Base-by-base conservation (phyloP, 352 stramenopile genomes). In the Phytopythium helicoides region DNA sequence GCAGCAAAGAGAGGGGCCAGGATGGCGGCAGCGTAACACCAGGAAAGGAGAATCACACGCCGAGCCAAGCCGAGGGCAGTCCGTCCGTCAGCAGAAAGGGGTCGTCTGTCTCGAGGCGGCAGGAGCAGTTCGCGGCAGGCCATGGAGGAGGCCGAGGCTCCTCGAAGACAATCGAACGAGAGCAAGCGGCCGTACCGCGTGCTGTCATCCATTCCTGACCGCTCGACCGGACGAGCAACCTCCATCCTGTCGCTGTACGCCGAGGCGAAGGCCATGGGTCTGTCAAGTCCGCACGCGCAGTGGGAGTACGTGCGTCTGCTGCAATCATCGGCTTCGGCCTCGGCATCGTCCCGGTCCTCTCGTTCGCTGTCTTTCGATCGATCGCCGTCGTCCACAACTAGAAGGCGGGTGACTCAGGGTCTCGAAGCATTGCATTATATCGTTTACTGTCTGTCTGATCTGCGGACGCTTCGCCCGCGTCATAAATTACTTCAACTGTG, bases 201-300 rank as follows among this genome's bases (percentile, higher is more conserved):
- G 28, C 28, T 33, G 9, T 33, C 28, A 9, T 33, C 28, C 9
- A 9, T 9, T 10, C 9, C 28, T 5, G 28, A 9, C 28, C 9
- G 28, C 31, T 39, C 39, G 25, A 9, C 55, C 28, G 14, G 47
- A 19, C 33, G 47, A 12, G 28, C 52, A 22, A 60, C 48, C n/a
- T 65, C 66, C 3, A 72, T 73, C 33, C 52, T 68, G 21, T 65
- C 62, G n/a, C 60, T 83, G 16, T 79, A 75, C 51, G 55, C 66
- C 28, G 66, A 85, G 49, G 73, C 70, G 8, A 65, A 69, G 19
- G 54, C 39, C 19, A 44, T 73, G 23, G 62, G 67, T 1, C 40
- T 80, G 46, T 58, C 53, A 0, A 64, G 74, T 26, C 65, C 68
- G 12, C 60, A 57, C 14, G 50, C 64, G 7, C 73, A 80, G 37